A percentile compares a stretch with the other conserved stretches of the same genome.
These are phyloP conservation scores for Chytridium lagenaria DNA, from an alignment of 371 early-diverging fungal genomes.

Conservation along the genomic window DNA sequence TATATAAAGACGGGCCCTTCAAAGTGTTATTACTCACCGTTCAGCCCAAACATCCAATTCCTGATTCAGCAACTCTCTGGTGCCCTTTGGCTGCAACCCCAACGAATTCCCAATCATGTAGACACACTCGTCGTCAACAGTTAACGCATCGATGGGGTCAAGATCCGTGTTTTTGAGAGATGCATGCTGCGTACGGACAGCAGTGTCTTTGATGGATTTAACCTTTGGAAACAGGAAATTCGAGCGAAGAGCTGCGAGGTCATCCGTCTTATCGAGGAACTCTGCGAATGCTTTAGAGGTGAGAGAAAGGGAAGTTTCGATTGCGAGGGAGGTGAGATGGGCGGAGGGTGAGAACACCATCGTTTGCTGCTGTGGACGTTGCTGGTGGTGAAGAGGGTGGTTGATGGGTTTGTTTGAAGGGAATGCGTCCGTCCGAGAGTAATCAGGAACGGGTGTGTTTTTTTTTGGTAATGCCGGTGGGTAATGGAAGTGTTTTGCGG, in stretches of 20 bases:
- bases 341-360: conserved; percentile 21
- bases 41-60: conserved; percentile 91
- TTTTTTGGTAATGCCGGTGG: too few relatives aligned
- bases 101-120: conserved; percentile 96
- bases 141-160: conserved; percentile 3
- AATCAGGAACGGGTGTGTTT: too few relatives aligned
- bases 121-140: conserved; percentile 37
- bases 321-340: not conserved
- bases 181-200: not conserved
- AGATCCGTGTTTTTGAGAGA: not conserved
- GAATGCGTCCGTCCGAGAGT: too few relatives aligned
- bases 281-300: conserved; percentile 3
- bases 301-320: conserved; percentile 3
- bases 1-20: not conserved
- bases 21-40: conserved; percentile 48
- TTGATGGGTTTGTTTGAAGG: too few relatives aligned
- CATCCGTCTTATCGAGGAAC: conserved; percentile 16
- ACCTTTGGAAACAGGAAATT: conserved; percentile 23
- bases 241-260: conserved; percentile 1
- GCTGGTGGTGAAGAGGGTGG: too few relatives aligned
- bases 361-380: too few relatives aligned
- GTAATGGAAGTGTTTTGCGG: too few relatives aligned
- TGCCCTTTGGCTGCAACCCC: conserved; percentile 82
- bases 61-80: conserved; percentile 72
- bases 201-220: conserved; percentile 2